These are phyloP conservation scores for Daedalea quercina DNA, from an alignment of 768 basidiomycete genomes.

Conservation along the genomic window DNA sequence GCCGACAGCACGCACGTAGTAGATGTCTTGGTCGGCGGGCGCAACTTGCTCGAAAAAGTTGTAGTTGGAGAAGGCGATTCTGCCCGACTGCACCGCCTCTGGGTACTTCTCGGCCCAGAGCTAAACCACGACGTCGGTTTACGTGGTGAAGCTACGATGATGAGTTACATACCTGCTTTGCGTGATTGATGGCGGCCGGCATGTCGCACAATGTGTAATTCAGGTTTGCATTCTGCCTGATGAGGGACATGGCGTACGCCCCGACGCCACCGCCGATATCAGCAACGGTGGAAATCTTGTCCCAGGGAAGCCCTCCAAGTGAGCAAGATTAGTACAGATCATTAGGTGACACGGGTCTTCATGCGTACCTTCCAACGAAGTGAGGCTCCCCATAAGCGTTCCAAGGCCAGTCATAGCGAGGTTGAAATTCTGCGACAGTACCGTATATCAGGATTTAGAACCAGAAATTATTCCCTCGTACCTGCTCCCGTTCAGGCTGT, in stretches of 20 bases:
- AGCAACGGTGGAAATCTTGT: slow-evolving; percentile 19
- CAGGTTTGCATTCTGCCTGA: slow-evolving; percentile 20
- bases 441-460: not conserved
- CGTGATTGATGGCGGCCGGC: slow-evolving; percentile 25
- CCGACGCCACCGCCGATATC: slow-evolving; percentile 29
- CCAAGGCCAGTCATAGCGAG: slow-evolving; percentile 1
- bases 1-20: slow-evolving; percentile 26
- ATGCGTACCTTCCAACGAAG: not conserved
- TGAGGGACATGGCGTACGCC: slow-evolving; percentile 20
- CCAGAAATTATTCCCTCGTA: not conserved
- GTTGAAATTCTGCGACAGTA: not conserved
- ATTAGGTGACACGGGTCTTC: not conserved
- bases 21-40: slow-evolving; percentile 29
- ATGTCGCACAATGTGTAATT: slow-evolving; percentile 26
- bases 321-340: not conserved
- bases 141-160: not conserved
- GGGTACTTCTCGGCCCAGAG: slow-evolving; percentile 29
- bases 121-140: not conserved
- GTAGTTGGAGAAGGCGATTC: slow-evolving; percentile 31
- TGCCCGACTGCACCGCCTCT: slow-evolving; percentile 27
- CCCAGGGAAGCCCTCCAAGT: slow-evolving; percentile 27
- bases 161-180: slow-evolving; percentile 13
- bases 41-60: slow-evolving; percentile 35
- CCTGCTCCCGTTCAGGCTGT: not conserved
- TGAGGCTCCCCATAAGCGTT: not conserved